Evolutionary conservation across 2,329 filamentous ascomycete genomes (phyloP).

Genomic region (Botrytis deweyae): DNA sequence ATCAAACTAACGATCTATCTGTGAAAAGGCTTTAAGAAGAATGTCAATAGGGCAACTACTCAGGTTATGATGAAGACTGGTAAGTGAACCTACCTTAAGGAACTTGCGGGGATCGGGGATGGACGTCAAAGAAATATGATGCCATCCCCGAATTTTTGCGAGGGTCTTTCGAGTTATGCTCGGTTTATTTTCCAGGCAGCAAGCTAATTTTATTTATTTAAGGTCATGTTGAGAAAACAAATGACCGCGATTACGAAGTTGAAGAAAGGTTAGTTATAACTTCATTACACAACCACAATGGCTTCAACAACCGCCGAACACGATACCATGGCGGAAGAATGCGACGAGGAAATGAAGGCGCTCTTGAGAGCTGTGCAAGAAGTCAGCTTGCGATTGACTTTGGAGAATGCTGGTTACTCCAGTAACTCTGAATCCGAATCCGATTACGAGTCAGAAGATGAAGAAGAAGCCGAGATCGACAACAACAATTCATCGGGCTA

Average conservation of each 20-base stretch:
- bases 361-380: neutral
- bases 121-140: neutral
- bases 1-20: neutral
- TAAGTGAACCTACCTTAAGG: slow-evolving; percentile 42
- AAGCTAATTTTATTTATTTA: slow-evolving; percentile 14
- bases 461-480: neutral
- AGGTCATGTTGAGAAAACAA: slow-evolving; percentile 97
- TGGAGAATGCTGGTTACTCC: neutral
- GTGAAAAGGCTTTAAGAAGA: slow-evolving; percentile 77
- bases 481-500: neutral
- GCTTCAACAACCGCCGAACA: neutral
- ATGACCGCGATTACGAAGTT: slow-evolving; percentile 97
- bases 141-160: neutral
- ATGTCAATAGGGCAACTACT: slow-evolving; percentile 97
- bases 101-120: neutral
- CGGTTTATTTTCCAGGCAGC: neutral
- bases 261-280: slow-evolving; percentile 69
- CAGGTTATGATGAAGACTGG: slow-evolving; percentile 99
- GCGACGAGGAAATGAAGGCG: neutral
- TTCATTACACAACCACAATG: neutral
- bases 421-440: slow-evolving; percentile 2
- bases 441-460: neutral
- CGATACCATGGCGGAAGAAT: neutral
- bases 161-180: neutral
- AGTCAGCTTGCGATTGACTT: neutral